Percentiles rank a stretch among this genome's conserved stretches.
phyloP scores from a whole-genome alignment of 2,329 filamentous ascomycete genomes.

The Penicillium sumatraense region DNA sequence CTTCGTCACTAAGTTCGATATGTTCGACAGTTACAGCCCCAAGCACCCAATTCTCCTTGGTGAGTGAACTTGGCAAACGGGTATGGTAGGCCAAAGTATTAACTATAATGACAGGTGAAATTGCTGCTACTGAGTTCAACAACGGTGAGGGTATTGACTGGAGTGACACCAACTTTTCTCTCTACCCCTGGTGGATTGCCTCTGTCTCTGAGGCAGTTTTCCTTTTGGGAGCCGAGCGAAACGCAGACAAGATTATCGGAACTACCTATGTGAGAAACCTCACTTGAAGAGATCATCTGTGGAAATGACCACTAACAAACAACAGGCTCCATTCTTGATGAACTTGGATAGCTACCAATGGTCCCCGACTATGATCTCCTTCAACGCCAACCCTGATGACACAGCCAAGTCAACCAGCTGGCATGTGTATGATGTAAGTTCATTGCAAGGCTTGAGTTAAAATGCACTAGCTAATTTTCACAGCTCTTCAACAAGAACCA shows the following conservation, averaged over 20 bases:
- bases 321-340: constrained; percentile 33
- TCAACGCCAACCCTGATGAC: constrained; percentile 33
- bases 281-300: too few species aligned
- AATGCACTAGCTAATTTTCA: not conserved
- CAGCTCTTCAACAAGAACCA: constrained; percentile 49
- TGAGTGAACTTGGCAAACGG: too few species aligned
- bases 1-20: constrained; percentile 55
- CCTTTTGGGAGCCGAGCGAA: constrained; percentile 68
- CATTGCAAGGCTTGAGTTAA: not conserved
- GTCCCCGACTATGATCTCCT: constrained; percentile 36
- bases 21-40: constrained; percentile 55
- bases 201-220: constrained; percentile 68
- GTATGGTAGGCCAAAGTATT: too few species aligned
- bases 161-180: constrained; percentile 48
- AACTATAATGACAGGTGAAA: constrained; percentile 35
- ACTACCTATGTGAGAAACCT: constrained; percentile 30
- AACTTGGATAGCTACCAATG: constrained; percentile 34
- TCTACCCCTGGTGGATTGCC: constrained; percentile 63
- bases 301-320: not conserved
- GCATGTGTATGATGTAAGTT: constrained; percentile 35
- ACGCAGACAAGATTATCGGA: constrained; percentile 44
- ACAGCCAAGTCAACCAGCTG: constrained; percentile 37
- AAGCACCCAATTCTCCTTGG: constrained; percentile 32
- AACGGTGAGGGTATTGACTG: constrained; percentile 48
- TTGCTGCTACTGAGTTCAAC: constrained; percentile 49